phyloP scores from a whole-genome alignment of 768 basidiomycete species.

The Asterophora parasitica region DNA sequence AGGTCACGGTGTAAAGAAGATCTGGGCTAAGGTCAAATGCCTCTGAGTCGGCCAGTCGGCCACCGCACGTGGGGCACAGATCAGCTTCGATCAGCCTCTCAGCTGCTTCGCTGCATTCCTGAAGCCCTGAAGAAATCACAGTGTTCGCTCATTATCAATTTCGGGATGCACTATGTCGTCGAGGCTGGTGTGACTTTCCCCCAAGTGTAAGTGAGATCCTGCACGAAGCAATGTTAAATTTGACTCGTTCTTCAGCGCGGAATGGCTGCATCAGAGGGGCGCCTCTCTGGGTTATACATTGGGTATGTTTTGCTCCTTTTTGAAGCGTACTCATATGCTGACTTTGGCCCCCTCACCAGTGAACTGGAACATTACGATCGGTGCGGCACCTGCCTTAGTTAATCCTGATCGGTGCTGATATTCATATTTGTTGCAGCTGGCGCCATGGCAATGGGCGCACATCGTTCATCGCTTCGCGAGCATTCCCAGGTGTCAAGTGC shows the following conservation, averaged over 20 bases:
- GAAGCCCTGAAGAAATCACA: constrained; percentile 3
- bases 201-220: constrained; percentile 23
- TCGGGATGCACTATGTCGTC: constrained; percentile 21
- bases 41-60: no score
- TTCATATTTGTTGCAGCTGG: constrained; percentile 19
- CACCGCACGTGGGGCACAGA: no score
- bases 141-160: neutral
- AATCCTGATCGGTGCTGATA: neutral
- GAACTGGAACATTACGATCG: constrained; percentile 36
- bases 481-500: constrained; percentile 33
- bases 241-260: constrained; percentile 19
- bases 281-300: constrained; percentile 31
- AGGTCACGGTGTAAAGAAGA: no score
- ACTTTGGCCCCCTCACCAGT: constrained; percentile 17
- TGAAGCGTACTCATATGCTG: neutral
- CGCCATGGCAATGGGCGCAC: constrained; percentile 35
- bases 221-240: neutral
- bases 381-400: constrained; percentile 10
- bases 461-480: constrained; percentile 35
- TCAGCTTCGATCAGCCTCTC: constrained; percentile 1
- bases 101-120: neutral
- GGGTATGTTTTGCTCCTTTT: constrained; percentile 14
- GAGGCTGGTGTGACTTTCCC: constrained; percentile 33
- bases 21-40: no score
- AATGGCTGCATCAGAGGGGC: constrained; percentile 30